Conservation (phyloP, 1,284 basidiomycete genomes). For the Stygiomarasmius scandens region DNA sequence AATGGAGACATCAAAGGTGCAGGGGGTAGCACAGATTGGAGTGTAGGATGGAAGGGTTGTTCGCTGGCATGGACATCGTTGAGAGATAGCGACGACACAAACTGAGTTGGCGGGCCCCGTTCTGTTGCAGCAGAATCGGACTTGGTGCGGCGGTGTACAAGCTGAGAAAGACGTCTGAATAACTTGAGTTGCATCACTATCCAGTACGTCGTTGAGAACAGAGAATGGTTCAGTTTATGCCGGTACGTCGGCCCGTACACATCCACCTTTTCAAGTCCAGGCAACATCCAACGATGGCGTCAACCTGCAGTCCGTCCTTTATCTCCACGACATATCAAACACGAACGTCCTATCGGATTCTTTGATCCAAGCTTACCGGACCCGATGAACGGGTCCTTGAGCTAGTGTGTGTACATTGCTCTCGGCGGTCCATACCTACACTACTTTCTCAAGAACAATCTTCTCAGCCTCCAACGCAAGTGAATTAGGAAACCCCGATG, state of each 20-base stretch:
- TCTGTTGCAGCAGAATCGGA: slow-evolving; percentile 7
- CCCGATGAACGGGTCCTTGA: background rate
- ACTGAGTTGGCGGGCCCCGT: background rate
- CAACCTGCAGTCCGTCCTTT: no score
- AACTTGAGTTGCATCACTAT: slow-evolving; percentile 4
- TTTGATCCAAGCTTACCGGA: background rate
- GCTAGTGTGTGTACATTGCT: background rate
- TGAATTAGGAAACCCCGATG: background rate
- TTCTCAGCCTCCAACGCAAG: background rate
- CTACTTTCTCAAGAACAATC: no score
- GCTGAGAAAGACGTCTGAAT: slow-evolving; percentile 10
- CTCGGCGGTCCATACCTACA: no score
- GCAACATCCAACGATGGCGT: no score
- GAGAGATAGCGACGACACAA: slow-evolving; percentile 5
- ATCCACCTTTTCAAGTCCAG: no score
- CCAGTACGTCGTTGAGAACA: no score
- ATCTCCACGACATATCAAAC: no score
- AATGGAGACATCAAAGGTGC: slow-evolving; percentile 9
- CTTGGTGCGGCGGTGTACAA: slow-evolving; percentile 12
- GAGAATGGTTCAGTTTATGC: no score
- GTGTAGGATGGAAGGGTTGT: background rate
- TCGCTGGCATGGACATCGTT: background rate
- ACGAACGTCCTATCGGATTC: no score
- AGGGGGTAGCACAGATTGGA: slow-evolving; percentile 8
- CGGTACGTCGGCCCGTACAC: no score